Evolutionary conservation across 2,329 filamentous ascomycete genomes (phyloP).

Genomic region (Cladosporium velox): DNA sequence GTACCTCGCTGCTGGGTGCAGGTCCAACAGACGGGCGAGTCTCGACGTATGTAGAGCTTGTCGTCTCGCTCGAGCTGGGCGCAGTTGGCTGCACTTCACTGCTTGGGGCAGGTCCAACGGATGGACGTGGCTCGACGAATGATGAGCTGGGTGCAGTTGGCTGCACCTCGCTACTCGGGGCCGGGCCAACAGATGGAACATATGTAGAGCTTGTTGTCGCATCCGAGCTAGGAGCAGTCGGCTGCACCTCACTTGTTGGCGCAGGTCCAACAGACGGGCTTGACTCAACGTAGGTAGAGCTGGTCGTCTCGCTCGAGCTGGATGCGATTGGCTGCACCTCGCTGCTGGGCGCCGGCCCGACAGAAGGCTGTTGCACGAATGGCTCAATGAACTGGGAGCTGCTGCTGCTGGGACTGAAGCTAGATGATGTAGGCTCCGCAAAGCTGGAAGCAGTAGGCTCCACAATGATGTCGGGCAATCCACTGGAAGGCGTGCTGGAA

Average conservation of each 20-base stretch:
- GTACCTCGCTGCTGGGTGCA: background rate
- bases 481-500: background rate
- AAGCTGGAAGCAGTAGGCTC: background rate
- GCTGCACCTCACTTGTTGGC: background rate
- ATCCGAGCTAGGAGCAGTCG: background rate
- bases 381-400: background rate
- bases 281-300: background rate
- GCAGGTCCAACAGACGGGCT: background rate
- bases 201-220: background rate
- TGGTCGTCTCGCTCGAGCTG: background rate
- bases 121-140: background rate
- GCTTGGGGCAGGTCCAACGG: background rate
- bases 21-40: background rate
- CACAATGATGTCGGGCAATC: background rate
- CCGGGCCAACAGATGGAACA: background rate
- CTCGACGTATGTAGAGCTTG: background rate
- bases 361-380: background rate
- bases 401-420: background rate
- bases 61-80: background rate
- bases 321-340: background rate
- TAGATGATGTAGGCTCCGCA: background rate
- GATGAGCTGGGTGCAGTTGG: constrained; percentile 4
- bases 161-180: background rate
- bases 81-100: constrained; percentile 4
- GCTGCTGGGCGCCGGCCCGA: background rate